These are phyloP conservation scores for Dactylellina drechsleri DNA, from an alignment of 2,329 filamentous ascomycete species.

Conservation along the genomic window DNA sequence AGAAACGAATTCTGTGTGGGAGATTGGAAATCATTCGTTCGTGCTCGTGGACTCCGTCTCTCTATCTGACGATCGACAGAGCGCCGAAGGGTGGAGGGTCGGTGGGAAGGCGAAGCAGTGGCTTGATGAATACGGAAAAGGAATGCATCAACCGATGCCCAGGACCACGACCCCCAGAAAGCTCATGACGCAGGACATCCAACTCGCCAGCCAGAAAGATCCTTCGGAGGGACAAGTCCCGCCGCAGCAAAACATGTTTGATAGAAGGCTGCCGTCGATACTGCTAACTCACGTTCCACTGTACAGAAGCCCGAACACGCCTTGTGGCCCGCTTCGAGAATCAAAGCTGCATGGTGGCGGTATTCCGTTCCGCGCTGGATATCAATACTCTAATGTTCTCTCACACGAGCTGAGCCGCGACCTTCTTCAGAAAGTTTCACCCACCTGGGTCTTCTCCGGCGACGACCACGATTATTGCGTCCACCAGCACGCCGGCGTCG, in stretches of 20 bases:
- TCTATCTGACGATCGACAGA: constrained; percentile 77
- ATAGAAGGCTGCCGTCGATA: constrained; percentile 77
- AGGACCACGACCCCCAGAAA: constrained; percentile 58
- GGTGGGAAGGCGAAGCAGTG: constrained; percentile 69
- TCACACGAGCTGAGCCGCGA: constrained; percentile 78
- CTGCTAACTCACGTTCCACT: constrained; percentile 91
- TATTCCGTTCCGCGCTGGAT: constrained; percentile 79
- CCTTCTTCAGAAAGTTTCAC: constrained; percentile 79
- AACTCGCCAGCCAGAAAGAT: constrained; percentile 63
- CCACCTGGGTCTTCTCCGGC: constrained; percentile 88
- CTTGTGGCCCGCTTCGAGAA: constrained; percentile 83
- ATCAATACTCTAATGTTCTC: constrained; percentile 97
- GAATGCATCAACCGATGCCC: constrained; percentile 64
- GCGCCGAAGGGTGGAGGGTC: constrained; percentile 73
- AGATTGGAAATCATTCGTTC: constrained; percentile 94
- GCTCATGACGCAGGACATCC: constrained; percentile 61
- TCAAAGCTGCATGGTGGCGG: constrained; percentile 68
- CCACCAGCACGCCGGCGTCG: constrained; percentile 77
- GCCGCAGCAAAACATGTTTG: constrained; percentile 59
- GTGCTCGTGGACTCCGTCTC: constrained; percentile 91
- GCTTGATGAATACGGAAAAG: constrained; percentile 71
- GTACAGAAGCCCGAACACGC: constrained; percentile 81
- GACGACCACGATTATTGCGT: constrained; percentile 99
- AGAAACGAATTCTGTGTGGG: constrained; percentile 86
- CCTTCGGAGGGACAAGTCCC: constrained; percentile 59